These are phyloP conservation scores for Saxophila tyrrhenica DNA, from an alignment of 495 filamentous ascomycete genomes.

Conservation along the genomic window DNA sequence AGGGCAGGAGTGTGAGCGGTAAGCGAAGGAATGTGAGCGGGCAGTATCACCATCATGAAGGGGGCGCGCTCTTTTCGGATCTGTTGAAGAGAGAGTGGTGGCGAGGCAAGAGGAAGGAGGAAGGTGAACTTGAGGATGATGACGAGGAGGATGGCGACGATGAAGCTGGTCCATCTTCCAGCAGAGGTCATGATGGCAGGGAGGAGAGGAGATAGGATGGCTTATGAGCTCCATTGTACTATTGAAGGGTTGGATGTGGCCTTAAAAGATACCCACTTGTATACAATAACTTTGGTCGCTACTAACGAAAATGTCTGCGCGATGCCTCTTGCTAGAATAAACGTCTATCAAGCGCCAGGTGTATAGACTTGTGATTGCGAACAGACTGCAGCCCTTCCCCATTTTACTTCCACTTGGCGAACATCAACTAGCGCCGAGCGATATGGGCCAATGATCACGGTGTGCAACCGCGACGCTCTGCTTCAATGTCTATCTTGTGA, in stretches of 20 bases:
- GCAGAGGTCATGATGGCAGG: not conserved
- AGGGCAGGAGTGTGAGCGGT: not conserved
- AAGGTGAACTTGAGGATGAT: not conserved
- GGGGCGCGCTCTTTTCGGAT: conserved; percentile 16
- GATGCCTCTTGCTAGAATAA: too few relatives aligned
- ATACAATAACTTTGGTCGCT: not conserved
- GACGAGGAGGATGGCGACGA: not conserved
- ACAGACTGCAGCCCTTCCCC: too few relatives aligned
- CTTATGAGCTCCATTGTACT: not conserved
- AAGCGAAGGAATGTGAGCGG: conserved; percentile 6
- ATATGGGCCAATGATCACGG: too few relatives aligned
- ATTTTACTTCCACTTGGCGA: too few relatives aligned
- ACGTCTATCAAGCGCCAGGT: too few relatives aligned
- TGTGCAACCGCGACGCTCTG: too few relatives aligned
- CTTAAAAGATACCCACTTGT: not conserved
- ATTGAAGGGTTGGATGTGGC: not conserved
- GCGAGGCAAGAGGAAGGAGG: conserved; percentile 10
- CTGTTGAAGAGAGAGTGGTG: conserved; percentile 19
- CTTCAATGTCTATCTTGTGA: too few relatives aligned
- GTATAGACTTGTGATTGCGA: too few relatives aligned
- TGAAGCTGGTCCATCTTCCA: not conserved
- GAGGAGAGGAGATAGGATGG: not conserved
- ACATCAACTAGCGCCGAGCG: too few relatives aligned
- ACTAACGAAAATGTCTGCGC: too few relatives aligned
- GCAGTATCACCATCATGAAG: conserved; percentile 8